Evolutionary conservation across 1,284 basidiomycete species (phyloP).

Genomic region (Vanrija sp.): DNA sequence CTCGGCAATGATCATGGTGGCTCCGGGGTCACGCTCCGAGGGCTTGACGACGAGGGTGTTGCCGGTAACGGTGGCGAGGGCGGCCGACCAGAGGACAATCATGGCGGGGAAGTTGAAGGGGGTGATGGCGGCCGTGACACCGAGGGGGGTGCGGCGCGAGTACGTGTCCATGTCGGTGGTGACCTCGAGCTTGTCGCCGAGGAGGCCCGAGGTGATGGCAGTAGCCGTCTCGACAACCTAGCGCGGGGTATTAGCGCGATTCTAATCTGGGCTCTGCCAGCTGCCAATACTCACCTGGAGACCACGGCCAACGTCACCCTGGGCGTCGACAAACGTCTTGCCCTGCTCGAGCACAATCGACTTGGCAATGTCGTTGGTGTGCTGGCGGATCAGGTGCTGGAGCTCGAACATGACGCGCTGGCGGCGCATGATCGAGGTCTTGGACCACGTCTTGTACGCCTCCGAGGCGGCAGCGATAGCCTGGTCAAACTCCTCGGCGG

Average conservation of each 20-base stretch:
- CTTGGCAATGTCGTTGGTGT: conserved; percentile 56
- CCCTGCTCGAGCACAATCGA: conserved; percentile 82
- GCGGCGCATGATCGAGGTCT: conserved; percentile 75
- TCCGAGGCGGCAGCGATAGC: conserved; percentile 83
- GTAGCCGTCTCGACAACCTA: conserved; percentile 87
- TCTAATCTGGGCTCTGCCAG: not conserved
- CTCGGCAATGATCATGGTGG: conserved; percentile 95
- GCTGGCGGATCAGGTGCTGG: conserved; percentile 71
- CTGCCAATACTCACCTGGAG: conserved; percentile 48
- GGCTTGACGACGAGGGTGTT: conserved; percentile 95
- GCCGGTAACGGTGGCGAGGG: conserved; percentile 56
- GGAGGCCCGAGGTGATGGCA: conserved; percentile 73
- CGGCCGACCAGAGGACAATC: conserved; percentile 95
- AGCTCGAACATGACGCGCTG: conserved; percentile 90
- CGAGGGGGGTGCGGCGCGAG: conserved; percentile 49
- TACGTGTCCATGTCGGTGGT: conserved; percentile 96
- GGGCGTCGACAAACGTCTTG: conserved; percentile 84
- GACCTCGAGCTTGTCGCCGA: conserved; percentile 90
- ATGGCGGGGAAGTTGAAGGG: conserved; percentile 88
- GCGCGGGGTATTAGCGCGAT: not conserved
- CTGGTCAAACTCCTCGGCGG: conserved; percentile 71
- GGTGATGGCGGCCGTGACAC: conserved; percentile 62
- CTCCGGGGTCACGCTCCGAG: conserved; percentile 92
- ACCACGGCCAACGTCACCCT: conserved; percentile 89
- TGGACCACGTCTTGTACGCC: conserved; percentile 87